Base-by-base conservation (phyloP, 1,284 basidiomycete genomes). In the Ustilago xerochloae region DNA sequence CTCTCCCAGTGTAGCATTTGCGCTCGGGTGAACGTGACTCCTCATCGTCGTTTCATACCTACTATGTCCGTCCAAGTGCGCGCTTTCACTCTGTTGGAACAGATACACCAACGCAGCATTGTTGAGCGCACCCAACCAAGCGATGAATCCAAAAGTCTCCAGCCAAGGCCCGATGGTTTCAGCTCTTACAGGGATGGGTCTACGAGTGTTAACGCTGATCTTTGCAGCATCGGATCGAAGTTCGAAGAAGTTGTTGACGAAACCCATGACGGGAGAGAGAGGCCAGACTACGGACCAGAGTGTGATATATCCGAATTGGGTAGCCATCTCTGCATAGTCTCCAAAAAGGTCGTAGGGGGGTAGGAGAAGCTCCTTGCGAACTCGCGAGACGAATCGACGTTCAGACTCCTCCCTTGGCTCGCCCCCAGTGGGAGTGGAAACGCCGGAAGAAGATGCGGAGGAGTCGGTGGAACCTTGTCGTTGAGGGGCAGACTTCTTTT, bases 211-310 rank as follows among this genome's bases (percentile, higher is more conserved):
- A 15, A 91, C 89, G 7, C 91, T 90, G 82, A 99, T 92, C 87
- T 99, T 99, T 88, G 96, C 91, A 2, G 96, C 94, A 84, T 99
- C 97, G 1, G 91, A 92, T 28, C 95, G 90, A 8, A 95, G 86
- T 86, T 99, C 97, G 75, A 99, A 87, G 85, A 94, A 89, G 85
- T 97, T 96, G 87, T 97, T 94, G 52, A 85, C 68, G 28, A 82
- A 80, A 1, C 76, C 80, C 72, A 84, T 82, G 2, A 84, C 67
- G 2, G 82, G 90, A 5, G 93, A 92, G 16, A 99, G 87, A 1
- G 95, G 94, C 96, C 95, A 99, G 62, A 96, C 93, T 29, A 93
- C 91, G 39, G 91, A 92, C 93, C 95, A 98, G 29, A 97, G 87
- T 3, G 90, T 90, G 28, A 97, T 90, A 84, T 94, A 95, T 2